Evolutionary conservation across 176 grass and related monocot species (phyloP), one percentile per base, ranked within the genome.

Genomic region (Echinochloa phyllopogon): DNA sequence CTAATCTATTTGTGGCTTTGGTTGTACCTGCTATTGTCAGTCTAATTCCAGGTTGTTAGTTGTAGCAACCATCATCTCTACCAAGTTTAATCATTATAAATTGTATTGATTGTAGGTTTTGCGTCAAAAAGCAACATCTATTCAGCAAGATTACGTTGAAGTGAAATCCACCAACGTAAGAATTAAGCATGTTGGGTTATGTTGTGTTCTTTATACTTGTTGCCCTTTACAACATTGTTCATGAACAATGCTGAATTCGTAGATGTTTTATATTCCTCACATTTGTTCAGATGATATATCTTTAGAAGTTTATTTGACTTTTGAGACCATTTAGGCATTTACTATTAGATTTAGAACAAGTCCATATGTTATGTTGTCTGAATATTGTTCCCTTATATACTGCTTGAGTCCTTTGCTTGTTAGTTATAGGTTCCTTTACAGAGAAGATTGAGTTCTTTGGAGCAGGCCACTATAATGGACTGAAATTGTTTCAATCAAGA

Each of bases 121-220:
- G 60, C 89, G 96, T 20, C 93, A 98, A 81, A 98, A 98, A 79
- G 90, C 96, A 87, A 98, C 96, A 66, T 95, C 96, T 80, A 98
- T 98, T 80, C 91, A 98, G 81, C 89, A 95, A 93, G 96, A 98
- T 71, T 95, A 98, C 21, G 93, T 77, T 3, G 96, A 94, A 93
- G 96, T 98, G 58, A 98, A 98, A 94, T 90, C 96, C 52, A 95
- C 89, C 15, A 90, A 90, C 59, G 88, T 90, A 86, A 79, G 67
- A 73, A 60, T 64, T 29, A 25, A 70, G 70, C 27, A 11, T 66
- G 21, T 65, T 86, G n/a, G 38, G 41, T n/a, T 60, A 23, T 36
- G 4, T 24, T 76, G 3, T 56, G 11, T 77, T 39, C 4, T 85
- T 68, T 60, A 53, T 60, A 66, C 52, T 1, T 61, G 29, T 67